A percentile compares a stretch with the other conserved stretches of the same genome.
These are phyloP conservation scores for Graphilbum ipis-grandicollis DNA, from an alignment of 2,329 filamentous ascomycete genomes.

Conservation along the genomic window DNA sequence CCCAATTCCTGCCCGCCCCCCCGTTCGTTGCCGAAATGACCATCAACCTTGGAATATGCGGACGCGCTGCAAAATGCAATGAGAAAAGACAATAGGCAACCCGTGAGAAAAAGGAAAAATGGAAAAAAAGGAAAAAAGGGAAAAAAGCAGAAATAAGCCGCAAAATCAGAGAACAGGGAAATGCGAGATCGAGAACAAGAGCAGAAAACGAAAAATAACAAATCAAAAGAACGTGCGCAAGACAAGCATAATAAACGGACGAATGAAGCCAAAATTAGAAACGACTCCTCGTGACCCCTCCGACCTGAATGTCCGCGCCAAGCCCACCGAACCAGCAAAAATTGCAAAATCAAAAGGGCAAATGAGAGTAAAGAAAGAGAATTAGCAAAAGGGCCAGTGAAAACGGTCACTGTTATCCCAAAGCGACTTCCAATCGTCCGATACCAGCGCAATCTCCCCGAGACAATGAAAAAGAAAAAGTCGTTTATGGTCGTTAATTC, in stretches of 20 bases:
- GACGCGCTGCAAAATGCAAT: constrained; percentile 9
- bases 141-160: too few relatives aligned
- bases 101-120: constrained; percentile 7
- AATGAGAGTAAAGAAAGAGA: constrained; percentile 6
- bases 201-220: too few relatives aligned
- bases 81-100: background rate
- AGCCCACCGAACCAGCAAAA: constrained; percentile 7
- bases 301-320: constrained; percentile 8
- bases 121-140: constrained; percentile 15
- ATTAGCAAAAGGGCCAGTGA: too few relatives aligned
- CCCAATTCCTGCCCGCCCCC: constrained; percentile 18
- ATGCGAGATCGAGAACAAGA: too few relatives aligned
- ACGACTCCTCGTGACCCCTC: constrained; percentile 4
- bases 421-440: constrained; percentile 6
- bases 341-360: too few relatives aligned
- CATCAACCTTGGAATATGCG: constrained; percentile 18
- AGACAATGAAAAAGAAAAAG: constrained; percentile 27
- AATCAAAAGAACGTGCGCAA: constrained; percentile 13
- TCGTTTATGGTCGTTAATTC: constrained; percentile 32
- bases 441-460: constrained; percentile 9
- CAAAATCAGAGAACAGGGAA: too few relatives aligned
- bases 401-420: background rate
- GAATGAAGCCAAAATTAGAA: constrained; percentile 8
- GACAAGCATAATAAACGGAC: constrained; percentile 14
- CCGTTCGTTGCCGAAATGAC: constrained; percentile 27